Evolutionary conservation across 2,329 filamentous ascomycete genomes (phyloP), one percentile per base, ranked within the genome.

Genomic region (Metarhizium sp.): DNA sequence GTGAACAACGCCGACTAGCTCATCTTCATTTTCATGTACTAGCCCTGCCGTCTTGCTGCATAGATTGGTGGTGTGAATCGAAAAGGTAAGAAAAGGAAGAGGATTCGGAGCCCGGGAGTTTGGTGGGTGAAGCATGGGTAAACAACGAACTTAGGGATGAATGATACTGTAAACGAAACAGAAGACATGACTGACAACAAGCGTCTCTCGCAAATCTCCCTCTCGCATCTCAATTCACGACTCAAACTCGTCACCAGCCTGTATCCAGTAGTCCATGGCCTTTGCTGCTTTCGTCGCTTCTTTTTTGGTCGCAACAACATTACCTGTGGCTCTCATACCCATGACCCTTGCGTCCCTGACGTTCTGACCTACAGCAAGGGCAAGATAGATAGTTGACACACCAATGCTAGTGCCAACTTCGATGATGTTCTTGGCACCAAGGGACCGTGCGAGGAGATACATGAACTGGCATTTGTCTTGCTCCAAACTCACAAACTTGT

Each of bases 391-490:
- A 0, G 82, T 85, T 55, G 77, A 81, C 1, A 86, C 75, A 2
- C 82, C 82, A 56, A 81, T 85, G 46, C 75, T 79, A 0, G 82
- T 85, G 1, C 82, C 82, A 0, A 79, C 81, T 62, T 86, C 82
- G 42, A 85, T 75, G 25, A 84, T 68, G 46, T 73, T 74, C 2
- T 69, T 70, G 0, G 81, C 81, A 2, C 74, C 71, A 10, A 67
- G 76, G 11, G 74, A 70, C 3, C 74, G 73, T 2, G 75, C 63
- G 0, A 85, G 70, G 18, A 78, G 75, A 64, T 85, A 85, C 1
- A 81, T 67, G 43, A 83, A 73, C 3, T 75, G 69, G 60, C 75
- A 79, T 64, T 85, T 85, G 63, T 84, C 80, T 8, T 73, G 67
- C 42, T 84, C 80, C 2, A 86, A 71, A 0, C 79, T 79, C 53